Evolutionary conservation across 768 basidiomycete genomes (phyloP).

Genomic region (Fomitopsis serialis): DNA sequence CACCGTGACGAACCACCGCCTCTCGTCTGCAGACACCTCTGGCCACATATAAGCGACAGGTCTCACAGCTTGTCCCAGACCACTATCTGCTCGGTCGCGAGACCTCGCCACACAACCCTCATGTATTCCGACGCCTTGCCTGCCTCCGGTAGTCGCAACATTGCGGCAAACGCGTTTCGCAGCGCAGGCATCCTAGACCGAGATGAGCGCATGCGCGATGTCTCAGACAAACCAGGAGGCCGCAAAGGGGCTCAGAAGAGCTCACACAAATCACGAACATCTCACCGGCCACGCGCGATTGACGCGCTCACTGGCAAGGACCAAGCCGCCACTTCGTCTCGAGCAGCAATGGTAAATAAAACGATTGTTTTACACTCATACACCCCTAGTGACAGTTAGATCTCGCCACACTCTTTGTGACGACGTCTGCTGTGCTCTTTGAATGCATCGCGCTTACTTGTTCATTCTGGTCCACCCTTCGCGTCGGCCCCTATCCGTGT

Average conservation of each 20-base stretch:
- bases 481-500: conserved; percentile 19
- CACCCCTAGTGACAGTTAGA: conserved; percentile 18
- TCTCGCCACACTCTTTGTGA: conserved; percentile 10
- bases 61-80: not conserved
- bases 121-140: conserved; percentile 53
- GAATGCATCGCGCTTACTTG: conserved; percentile 34
- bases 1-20: not conserved
- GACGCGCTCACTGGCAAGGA: conserved; percentile 44
- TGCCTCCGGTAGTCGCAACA: conserved; percentile 48
- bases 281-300: conserved; percentile 55
- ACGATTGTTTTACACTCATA: conserved; percentile 26
- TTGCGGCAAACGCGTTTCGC: conserved; percentile 60
- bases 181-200: conserved; percentile 73
- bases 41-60: not conserved
- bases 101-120: not conserved
- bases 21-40: not conserved
- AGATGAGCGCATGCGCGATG: conserved; percentile 72
- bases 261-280: conserved; percentile 52
- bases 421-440: conserved; percentile 17
- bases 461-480: conserved; percentile 35
- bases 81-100: not conserved
- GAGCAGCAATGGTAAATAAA: conserved; percentile 67
- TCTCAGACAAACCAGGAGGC: conserved; percentile 63
- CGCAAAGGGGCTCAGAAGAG: conserved; percentile 65
- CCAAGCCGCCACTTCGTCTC: conserved; percentile 39